These are phyloP conservation scores for Beauveria brongniartii DNA, from an alignment of 2,329 filamentous ascomycete genomes.

Conservation along the genomic window DNA sequence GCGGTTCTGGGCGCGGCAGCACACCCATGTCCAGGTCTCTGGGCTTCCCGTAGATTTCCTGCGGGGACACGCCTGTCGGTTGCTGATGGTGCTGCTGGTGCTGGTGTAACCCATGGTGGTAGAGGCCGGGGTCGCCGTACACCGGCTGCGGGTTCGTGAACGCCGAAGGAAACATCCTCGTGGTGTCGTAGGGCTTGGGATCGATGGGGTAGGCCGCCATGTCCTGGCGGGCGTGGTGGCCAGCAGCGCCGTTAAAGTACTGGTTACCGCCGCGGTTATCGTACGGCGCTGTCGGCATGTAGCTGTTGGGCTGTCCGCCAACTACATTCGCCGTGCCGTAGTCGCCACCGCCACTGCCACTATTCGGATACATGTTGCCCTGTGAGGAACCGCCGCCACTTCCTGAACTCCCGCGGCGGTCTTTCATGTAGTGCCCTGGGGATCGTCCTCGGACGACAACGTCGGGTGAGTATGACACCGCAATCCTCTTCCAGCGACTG, in stretches of 20 bases:
- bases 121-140: neutral
- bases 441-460: constrained; percentile 84
- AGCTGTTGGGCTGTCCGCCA: neutral
- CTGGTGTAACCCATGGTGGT: neutral
- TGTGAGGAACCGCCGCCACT: neutral
- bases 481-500: constrained; percentile 61
- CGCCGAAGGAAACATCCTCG: neutral
- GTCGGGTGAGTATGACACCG: constrained; percentile 64
- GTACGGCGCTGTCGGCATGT: neutral
- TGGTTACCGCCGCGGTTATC: neutral
- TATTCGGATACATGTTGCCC: neutral
- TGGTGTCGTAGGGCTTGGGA: neutral
- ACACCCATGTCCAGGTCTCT: neutral
- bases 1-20: neutral
- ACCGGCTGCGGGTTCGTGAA: neutral
- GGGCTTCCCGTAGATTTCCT: neutral
- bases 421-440: constrained; percentile 71
- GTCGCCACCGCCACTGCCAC: neutral
- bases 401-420: constrained; percentile 20
- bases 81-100: neutral
- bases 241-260: neutral
- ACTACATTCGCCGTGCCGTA: neutral
- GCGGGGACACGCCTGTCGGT: neutral
- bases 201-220: neutral
- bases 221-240: neutral